Base-by-base conservation (phyloP, 2,329 filamentous ascomycete genomes). In the Penicillium sp. region DNA sequence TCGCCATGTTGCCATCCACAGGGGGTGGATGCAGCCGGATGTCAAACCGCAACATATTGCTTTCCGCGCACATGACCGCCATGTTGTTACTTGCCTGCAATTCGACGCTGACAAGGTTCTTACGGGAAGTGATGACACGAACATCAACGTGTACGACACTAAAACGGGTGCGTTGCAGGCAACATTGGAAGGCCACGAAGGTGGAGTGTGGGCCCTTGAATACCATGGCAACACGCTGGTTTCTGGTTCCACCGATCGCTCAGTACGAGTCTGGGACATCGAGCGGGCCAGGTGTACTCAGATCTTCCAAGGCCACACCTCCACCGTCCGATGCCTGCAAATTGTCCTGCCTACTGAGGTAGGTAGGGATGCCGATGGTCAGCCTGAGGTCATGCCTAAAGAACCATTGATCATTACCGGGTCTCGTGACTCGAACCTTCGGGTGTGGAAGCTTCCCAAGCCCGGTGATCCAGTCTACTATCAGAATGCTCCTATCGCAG, bases 221-320 rank as follows among this genome's bases (percentile, higher is more conserved):
- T 99, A 97, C 69, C 88, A 97, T 69, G 93, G 92, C 48, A 97
- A 97, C 69, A 91, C 90, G 16, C 78, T 99, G 21, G 94, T 99
- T 3, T 99, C 94, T 16, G 94, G 94, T 3, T 97, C 92, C 7
- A 99, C 94, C 0, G 94, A 99, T 74, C 83, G 94, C 45, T 96
- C 94, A 12, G 94, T 99, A n/a, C 86, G 94, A n/a, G 93, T 99
- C 0, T 99, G 94, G 94, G 93, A 99, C 70, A 97, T 99, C 60
- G 91, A 96, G 68, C 88, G 88, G 65, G 94, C 92, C 0, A 84
- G 89, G 44, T 97, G 93, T 72, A 93, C 92, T 12, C 94, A 99
- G 70, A 88, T 96, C 0, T 99, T 99, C 71, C 92, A 97, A 68
- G 95, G 94, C 0, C 94, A 99, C 70, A 99, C 94, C 10, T 97